Percentiles rank a stretch among this genome's conserved stretches.
Evolutionary conservation across 2,329 filamentous ascomycete species (phyloP).

Genomic region (Stylonectria norvegica): DNA sequence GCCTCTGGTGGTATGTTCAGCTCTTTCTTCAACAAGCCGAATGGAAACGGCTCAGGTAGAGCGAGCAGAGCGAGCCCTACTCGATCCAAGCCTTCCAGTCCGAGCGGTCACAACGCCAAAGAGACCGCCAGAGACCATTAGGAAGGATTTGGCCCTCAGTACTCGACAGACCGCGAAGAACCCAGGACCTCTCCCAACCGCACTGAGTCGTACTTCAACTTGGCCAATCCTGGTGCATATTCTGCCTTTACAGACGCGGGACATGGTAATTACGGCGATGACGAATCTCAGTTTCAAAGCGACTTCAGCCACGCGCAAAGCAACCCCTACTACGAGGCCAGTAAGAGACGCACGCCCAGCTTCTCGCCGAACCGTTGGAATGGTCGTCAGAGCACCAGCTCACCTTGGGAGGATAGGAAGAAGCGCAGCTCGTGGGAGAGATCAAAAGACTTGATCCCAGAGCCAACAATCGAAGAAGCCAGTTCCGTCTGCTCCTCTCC

Average conservation of each 20-base stretch:
- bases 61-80: constrained; percentile 4
- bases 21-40: constrained; percentile 22
- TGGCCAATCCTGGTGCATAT: background rate
- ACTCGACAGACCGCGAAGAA: constrained; percentile 12
- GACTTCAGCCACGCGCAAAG: constrained; percentile 15
- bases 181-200: constrained; percentile 12
- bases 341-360: constrained; percentile 15
- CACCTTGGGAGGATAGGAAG: constrained; percentile 1
- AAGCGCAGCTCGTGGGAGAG: background rate
- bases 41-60: constrained; percentile 3
- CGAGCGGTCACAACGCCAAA: constrained; percentile 9
- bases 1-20: constrained; percentile 15
- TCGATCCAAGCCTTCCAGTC: constrained; percentile 5
- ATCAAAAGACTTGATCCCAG: constrained; percentile 20
- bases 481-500: constrained; percentile 25
- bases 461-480: constrained; percentile 36
- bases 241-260: constrained; percentile 15
- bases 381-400: constrained; percentile 1
- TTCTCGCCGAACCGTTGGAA: constrained; percentile 4
- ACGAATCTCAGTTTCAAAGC: constrained; percentile 9
- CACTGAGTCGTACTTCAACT: constrained; percentile 6
- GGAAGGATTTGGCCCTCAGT: constrained; percentile 22
- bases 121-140: constrained; percentile 25
- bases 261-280: constrained; percentile 5
- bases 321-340: constrained; percentile 35